Percentiles rank a stretch among this genome's conserved stretches.
Conservation (phyloP, 345 rosid species). For the Populus davidiana region DNA sequence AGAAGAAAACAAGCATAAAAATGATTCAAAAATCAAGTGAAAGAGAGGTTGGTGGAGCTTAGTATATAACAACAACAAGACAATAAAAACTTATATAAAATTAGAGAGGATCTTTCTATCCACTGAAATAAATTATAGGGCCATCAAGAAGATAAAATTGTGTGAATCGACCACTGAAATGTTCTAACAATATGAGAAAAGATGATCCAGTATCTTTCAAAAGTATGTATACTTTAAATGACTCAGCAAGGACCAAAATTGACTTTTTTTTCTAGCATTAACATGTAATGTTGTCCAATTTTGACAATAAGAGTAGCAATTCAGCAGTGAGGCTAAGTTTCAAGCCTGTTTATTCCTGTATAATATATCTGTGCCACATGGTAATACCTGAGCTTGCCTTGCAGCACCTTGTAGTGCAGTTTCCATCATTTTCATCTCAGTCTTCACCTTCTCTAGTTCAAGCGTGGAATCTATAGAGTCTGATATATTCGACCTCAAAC, state of each 20-base stretch:
- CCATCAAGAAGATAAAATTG: not conserved
- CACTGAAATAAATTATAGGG: not conserved
- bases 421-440: slow-evolving; percentile 93
- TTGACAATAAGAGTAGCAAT: not conserved
- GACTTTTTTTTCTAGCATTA: not conserved
- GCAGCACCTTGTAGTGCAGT: slow-evolving; percentile 98
- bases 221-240: not conserved
- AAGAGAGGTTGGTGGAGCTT: not conserved
- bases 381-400: slow-evolving; percentile 96
- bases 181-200: not conserved
- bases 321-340: slow-evolving; percentile 1
- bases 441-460: slow-evolving; percentile 78
- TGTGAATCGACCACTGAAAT: not conserved
- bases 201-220: not conserved
- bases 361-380: slow-evolving; percentile 1
- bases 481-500: slow-evolving; percentile 42
- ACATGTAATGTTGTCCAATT: not conserved
- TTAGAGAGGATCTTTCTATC: not conserved
- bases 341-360: not conserved
- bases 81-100: not conserved
- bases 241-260: not conserved
- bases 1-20: not conserved
- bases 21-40: not conserved
- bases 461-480: slow-evolving; percentile 38
- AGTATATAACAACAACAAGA: not conserved